Conservation (phyloP, 139 green algal genomes). For the Yamagishiella unicocca region DNA sequence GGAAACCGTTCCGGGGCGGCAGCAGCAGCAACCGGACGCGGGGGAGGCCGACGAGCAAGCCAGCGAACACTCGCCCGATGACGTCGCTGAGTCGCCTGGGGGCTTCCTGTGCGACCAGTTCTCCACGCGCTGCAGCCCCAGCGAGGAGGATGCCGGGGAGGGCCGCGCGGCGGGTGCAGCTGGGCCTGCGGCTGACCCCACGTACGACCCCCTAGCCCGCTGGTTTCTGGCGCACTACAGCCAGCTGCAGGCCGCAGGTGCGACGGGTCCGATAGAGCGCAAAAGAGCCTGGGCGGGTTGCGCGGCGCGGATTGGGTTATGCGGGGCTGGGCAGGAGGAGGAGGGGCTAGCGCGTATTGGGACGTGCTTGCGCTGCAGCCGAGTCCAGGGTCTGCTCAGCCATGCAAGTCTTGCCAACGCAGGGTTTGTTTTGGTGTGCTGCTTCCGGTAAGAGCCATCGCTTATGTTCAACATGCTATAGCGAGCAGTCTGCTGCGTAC, state of each 20-base stretch:
- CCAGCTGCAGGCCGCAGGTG: conserved; percentile 44
- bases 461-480: no score
- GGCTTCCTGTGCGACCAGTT: conserved; percentile 26
- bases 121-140: not conserved
- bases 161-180: not conserved
- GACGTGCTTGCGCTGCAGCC: no score
- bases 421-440: no score
- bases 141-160: not conserved
- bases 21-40: not conserved
- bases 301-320: no score
- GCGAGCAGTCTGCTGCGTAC: no score
- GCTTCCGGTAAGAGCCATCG: no score
- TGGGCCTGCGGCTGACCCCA: not conserved
- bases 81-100: conserved; percentile 31
- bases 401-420: no score
- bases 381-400: no score
- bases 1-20: not conserved
- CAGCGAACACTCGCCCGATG: conserved; percentile 37
- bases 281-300: no score
- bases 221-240: conserved; percentile 56
- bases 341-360: no score
- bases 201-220: conserved; percentile 47
- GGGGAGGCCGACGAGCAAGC: conserved; percentile 13
- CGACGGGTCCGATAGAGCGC: no score
- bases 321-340: no score